A percentile compares a stretch with the other conserved stretches of the same genome.
Conservation (phyloP, 495 filamentous ascomycete genomes). For the Hypoxylon cercidicola region DNA sequence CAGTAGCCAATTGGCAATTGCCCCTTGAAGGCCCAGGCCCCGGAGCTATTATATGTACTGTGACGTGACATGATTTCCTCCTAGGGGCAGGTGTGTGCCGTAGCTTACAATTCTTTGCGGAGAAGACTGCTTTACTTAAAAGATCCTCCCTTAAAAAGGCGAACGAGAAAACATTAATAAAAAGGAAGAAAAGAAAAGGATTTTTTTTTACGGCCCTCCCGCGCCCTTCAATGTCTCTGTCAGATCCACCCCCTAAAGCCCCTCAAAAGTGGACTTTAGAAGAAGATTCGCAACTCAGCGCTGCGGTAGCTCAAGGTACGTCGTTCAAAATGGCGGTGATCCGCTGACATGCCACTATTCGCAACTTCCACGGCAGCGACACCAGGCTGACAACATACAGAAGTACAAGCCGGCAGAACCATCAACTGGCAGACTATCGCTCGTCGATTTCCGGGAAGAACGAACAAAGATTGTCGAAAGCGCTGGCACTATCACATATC, state of each 20-base stretch:
- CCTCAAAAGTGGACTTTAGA: constrained; percentile 9
- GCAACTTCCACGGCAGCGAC: background rate
- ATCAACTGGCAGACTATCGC: constrained; percentile 57
- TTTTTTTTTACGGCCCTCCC: constrained; percentile 1
- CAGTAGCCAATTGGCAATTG: background rate
- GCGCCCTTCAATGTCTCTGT: constrained; percentile 2
- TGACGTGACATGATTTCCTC: constrained; percentile 2
- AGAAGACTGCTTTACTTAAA: constrained; percentile 1
- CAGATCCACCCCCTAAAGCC: constrained; percentile 1
- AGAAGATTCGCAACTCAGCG: constrained; percentile 1
- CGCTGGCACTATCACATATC: constrained; percentile 50
- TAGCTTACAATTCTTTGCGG: background rate
- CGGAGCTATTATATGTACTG: constrained; percentile 6
- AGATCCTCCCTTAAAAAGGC: background rate
- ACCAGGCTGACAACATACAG: background rate
- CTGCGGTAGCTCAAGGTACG: constrained; percentile 3
- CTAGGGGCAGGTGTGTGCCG: constrained; percentile 2
- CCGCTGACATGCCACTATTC: too few species aligned
- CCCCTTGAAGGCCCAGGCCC: background rate
- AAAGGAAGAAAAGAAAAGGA: background rate
- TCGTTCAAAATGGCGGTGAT: background rate
- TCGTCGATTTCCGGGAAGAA: constrained; percentile 50
- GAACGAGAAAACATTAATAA: too few species aligned
- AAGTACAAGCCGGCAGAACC: constrained; percentile 16
- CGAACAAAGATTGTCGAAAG: constrained; percentile 57